Percentiles rank a stretch among this genome's conserved stretches.
Evolutionary conservation across 768 basidiomycete genomes (phyloP).

Genomic region (Austroboletus festivus): DNA sequence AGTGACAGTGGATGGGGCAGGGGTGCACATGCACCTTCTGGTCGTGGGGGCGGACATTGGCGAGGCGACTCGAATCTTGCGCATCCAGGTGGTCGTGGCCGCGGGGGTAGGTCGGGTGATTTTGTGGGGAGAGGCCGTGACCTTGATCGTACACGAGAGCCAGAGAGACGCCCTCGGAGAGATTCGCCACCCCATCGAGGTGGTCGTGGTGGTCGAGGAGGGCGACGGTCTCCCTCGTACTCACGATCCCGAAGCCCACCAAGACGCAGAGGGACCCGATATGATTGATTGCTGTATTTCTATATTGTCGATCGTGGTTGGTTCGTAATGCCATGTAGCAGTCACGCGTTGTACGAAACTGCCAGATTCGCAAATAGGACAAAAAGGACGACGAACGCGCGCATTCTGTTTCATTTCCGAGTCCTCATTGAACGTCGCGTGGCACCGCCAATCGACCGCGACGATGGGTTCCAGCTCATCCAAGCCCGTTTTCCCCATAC

Average conservation of each 20-base stretch:
- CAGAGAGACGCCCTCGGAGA: constrained; percentile 49
- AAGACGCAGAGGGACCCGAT: constrained; percentile 33
- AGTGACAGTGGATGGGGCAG: constrained; percentile 52
- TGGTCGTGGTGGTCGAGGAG: constrained; percentile 41
- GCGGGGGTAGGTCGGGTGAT: constrained; percentile 37
- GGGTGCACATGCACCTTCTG: constrained; percentile 34
- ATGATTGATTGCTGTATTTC: constrained; percentile 28
- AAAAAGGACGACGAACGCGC: too few species aligned
- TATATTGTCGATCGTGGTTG: neutral
- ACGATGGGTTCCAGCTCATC: constrained; percentile 27
- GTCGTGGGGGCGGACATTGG: constrained; percentile 70
- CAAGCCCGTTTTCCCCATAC: constrained; percentile 22
- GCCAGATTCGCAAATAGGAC: too few species aligned
- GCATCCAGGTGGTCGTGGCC: constrained; percentile 40
- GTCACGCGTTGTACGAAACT: neutral
- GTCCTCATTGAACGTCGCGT: constrained; percentile 8
- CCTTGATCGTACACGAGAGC: constrained; percentile 37
- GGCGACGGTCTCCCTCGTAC: constrained; percentile 37
- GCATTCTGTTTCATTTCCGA: constrained; percentile 7
- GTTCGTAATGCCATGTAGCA: neutral
- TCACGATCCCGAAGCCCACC: constrained; percentile 44
- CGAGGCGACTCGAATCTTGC: constrained; percentile 62
- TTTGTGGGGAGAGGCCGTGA: constrained; percentile 37
- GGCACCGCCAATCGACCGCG: neutral
- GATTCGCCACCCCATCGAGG: constrained; percentile 49